Percentiles rank a stretch among this genome's conserved stretches.
These are phyloP conservation scores for Thalassiosira mediterranea DNA, from an alignment of 352 stramenopile species.

Conservation along the genomic window DNA sequence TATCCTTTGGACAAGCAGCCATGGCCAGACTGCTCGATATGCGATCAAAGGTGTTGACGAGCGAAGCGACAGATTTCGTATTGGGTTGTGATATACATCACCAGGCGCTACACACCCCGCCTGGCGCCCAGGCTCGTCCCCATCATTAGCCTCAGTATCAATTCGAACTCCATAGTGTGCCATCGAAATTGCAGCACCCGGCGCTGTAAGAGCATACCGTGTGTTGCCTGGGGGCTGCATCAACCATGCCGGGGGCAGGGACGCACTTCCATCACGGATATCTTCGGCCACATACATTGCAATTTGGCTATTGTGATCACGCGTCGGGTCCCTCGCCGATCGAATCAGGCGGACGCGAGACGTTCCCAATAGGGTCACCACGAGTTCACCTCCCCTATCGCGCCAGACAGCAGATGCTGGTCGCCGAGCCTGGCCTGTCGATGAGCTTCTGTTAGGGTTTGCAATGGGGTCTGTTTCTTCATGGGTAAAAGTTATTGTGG, in stretches of 20 bases:
- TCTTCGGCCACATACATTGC: conserved; percentile 53
- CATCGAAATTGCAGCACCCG: conserved; percentile 5
- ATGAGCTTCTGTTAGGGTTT: neutral
- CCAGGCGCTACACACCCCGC: too few species aligned
- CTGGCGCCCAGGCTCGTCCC: too few species aligned
- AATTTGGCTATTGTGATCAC: conserved; percentile 17
- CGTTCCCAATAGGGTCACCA: conserved; percentile 54
- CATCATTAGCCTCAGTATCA: too few species aligned
- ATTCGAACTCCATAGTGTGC: too few species aligned
- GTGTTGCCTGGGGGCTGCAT: conserved; percentile 38
- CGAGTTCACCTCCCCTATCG: conserved; percentile 25
- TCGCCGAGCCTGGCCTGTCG: conserved; percentile 2
- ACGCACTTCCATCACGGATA: conserved; percentile 40
- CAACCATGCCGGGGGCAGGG: conserved; percentile 49
- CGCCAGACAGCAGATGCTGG: conserved; percentile 46
- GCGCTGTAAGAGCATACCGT: conserved; percentile 20
- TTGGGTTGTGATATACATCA: conserved; percentile 14
- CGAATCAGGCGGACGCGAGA: conserved; percentile 43
- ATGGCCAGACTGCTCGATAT: conserved; percentile 56
- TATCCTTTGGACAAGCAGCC: conserved; percentile 55
- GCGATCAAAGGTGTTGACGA: conserved; percentile 48
- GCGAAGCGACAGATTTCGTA: conserved; percentile 45
- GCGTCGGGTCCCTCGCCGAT: conserved; percentile 15
- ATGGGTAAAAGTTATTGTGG: conserved; percentile 67
- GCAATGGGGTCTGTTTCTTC: conserved; percentile 33